A percentile compares a stretch with the other conserved stretches of the same genome.
These are phyloP conservation scores for Lepiota brunneoincarnata DNA, from an alignment of 768 basidiomycete species.

Conservation along the genomic window DNA sequence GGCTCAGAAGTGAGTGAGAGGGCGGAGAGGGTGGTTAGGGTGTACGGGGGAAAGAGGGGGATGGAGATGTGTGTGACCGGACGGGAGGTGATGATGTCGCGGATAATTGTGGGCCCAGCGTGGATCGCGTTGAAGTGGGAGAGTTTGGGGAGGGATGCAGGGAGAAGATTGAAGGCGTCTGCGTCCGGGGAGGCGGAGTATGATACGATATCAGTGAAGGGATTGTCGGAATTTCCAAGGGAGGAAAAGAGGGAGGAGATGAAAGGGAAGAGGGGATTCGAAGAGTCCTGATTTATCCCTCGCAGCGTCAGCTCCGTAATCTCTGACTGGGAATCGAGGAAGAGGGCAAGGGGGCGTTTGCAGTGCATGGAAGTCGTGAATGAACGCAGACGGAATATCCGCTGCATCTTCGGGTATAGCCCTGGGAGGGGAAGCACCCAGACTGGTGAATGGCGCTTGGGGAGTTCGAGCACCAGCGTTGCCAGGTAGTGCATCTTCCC, in stretches of 20 bases:
- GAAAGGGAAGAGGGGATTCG: constrained; percentile 20
- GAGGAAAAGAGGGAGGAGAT: constrained; percentile 15
- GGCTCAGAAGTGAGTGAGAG: constrained; percentile 35
- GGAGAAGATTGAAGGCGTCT: constrained; percentile 31
- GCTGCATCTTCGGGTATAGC: constrained; percentile 30
- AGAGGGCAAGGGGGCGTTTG: constrained; percentile 41
- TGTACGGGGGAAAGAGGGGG: constrained; percentile 44
- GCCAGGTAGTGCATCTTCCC: constrained; percentile 34
- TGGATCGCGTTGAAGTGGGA: constrained; percentile 52
- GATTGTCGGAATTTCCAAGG: constrained; percentile 17
- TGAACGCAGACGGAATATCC: constrained; percentile 36
- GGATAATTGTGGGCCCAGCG: constrained; percentile 43
- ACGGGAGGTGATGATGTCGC: constrained; percentile 41
- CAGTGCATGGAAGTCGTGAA: constrained; percentile 60
- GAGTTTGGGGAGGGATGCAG: constrained; percentile 45
- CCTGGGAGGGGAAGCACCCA: constrained; percentile 44
- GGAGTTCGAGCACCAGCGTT: constrained; percentile 51
- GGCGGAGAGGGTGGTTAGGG: constrained; percentile 39
- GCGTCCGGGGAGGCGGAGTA: constrained; percentile 8
- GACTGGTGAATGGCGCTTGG: constrained; percentile 32
- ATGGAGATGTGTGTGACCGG: constrained; percentile 52
- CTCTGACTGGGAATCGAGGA: constrained; percentile 47
- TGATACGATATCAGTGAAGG: constrained; percentile 11
- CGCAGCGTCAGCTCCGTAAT: constrained; percentile 55
- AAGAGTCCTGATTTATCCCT: constrained; percentile 39